phyloP scores from a whole-genome alignment of 805 yeast genomes.

The Sugiyamaella americana region DNA sequence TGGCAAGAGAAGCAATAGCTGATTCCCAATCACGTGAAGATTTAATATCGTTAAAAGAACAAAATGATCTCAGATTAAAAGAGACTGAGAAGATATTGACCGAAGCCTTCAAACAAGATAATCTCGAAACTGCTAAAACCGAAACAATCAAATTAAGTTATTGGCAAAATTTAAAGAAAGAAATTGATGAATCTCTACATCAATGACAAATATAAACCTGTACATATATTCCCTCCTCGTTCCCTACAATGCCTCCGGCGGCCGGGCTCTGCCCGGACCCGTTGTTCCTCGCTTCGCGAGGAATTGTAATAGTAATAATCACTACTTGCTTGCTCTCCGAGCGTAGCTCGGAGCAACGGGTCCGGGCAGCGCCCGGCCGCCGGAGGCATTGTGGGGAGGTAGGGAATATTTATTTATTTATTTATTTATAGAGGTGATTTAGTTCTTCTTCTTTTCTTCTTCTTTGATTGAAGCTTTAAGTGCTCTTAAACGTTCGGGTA shows the following conservation, averaged over 20 bases:
- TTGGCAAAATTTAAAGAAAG: conserved; percentile 72
- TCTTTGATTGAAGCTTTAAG: conserved; percentile 29
- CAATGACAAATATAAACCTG: background rate
- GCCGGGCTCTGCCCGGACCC: too few relatives aligned
- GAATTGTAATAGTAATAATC: too few relatives aligned
- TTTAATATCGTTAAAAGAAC: conserved; percentile 43
- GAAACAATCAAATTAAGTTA: conserved; percentile 72
- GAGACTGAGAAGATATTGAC: conserved; percentile 42
- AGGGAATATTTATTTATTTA: background rate
- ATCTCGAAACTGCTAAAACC: conserved; percentile 54
- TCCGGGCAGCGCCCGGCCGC: too few relatives aligned
- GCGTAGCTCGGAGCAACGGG: too few relatives aligned
- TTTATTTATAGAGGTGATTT: background rate
- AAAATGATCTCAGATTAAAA: conserved; percentile 52
- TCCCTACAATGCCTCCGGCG: too few relatives aligned
- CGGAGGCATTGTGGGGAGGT: too few relatives aligned
- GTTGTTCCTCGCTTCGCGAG: too few relatives aligned
- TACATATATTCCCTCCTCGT: too few relatives aligned
- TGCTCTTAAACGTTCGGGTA: conserved; percentile 82
- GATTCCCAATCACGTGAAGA: conserved; percentile 56
- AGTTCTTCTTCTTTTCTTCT: background rate
- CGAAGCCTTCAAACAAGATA: conserved; percentile 39
- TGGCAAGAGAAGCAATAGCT: conserved; percentile 77
- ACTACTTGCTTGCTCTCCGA: too few relatives aligned
- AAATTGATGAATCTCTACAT: conserved; percentile 39